Base-by-base conservation (phyloP, 768 basidiomycete genomes). In the Grammothele lineata region DNA sequence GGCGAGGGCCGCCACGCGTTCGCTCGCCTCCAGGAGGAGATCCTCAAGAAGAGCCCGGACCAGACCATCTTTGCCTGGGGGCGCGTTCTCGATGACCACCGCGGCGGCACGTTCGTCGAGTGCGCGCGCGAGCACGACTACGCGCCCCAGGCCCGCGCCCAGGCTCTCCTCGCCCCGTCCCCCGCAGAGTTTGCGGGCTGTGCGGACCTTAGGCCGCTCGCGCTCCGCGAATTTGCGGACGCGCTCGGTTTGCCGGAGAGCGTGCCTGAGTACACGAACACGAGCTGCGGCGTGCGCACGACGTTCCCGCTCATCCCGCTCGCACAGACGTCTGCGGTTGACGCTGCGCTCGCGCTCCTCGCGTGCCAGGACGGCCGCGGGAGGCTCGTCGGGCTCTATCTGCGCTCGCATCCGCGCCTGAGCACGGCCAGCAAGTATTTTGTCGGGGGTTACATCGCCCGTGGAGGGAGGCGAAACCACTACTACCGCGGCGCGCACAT, bases 361-460 rank as follows among this genome's bases (percentile, higher is more conserved):
- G 34, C 44, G 8, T 51, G 50, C 36, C 23, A 34, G 18, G 45
- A 51, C 30, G 34, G 35, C 3, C 19, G 27, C 38, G 44, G 44
- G 3, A 33, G 49, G 5, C 34, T 50, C 6, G 30, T 51, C 27
- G 44, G 35, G 10, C 50, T 51, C 12, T 46, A 42, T 40, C 45
- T 51, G 2, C 40, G 50, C 8, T n/a, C 40, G 0, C 40, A 51
- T 23, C 26, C 40, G 6, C 17, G 26, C 11, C 3, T 27, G 6
- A 25, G 14, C 40, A 30, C 41, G 6, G 22, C 32, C 17, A 25
- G 11, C 34, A 46, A 46, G 40, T 18, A 42, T 10, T 32, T 37
- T 36, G 40, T 51, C 22, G 50, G 50, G 11, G 50, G 50, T 4
- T 51, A 32, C 50, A 33, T 51, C 44, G 39, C 50, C 11, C 40